These are phyloP conservation scores for Neonectria faginata DNA, from an alignment of 2,329 filamentous ascomycete species.

Conservation along the genomic window DNA sequence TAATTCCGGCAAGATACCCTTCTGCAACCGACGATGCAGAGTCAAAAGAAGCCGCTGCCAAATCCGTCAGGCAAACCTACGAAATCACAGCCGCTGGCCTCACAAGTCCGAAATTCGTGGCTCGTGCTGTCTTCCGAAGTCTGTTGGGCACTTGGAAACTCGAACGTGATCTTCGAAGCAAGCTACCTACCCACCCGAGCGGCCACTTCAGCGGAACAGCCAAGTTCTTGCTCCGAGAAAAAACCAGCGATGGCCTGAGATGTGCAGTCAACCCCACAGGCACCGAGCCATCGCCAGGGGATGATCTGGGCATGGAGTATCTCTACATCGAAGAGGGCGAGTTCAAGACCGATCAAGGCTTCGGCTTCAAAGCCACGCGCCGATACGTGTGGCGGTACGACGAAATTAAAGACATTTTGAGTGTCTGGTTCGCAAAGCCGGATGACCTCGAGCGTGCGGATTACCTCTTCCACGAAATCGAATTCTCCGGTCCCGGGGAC, in stretches of 20 bases:
- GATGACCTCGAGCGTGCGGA: constrained; percentile 73
- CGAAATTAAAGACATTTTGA: constrained; percentile 69
- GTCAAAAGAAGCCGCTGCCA: constrained; percentile 53
- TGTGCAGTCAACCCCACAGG: constrained; percentile 42
- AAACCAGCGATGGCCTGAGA: constrained; percentile 65
- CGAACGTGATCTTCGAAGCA: constrained; percentile 66
- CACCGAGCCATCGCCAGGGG: constrained; percentile 29
- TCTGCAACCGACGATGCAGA: constrained; percentile 52
- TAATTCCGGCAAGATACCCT: constrained; percentile 68
- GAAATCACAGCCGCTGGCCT: constrained; percentile 56
- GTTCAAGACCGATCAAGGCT: constrained; percentile 68
- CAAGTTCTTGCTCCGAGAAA: constrained; percentile 70
- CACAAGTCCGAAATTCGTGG: constrained; percentile 64
- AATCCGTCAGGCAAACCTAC: constrained; percentile 61
- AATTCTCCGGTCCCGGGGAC: constrained; percentile 62
- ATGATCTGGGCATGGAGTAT: constrained; percentile 66
- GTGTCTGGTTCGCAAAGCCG: constrained; percentile 78
- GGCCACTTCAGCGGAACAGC: constrained; percentile 75
- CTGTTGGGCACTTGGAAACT: constrained; percentile 78
- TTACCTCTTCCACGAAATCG: constrained; percentile 80
- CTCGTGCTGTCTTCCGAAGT: constrained; percentile 75
- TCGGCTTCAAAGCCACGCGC: constrained; percentile 69
- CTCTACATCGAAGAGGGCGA: constrained; percentile 76
- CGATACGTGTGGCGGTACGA: constrained; percentile 81
- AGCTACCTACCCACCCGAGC: constrained; percentile 68